Conservation (phyloP, 768 basidiomycete genomes). For the Boletus rubropictus region DNA sequence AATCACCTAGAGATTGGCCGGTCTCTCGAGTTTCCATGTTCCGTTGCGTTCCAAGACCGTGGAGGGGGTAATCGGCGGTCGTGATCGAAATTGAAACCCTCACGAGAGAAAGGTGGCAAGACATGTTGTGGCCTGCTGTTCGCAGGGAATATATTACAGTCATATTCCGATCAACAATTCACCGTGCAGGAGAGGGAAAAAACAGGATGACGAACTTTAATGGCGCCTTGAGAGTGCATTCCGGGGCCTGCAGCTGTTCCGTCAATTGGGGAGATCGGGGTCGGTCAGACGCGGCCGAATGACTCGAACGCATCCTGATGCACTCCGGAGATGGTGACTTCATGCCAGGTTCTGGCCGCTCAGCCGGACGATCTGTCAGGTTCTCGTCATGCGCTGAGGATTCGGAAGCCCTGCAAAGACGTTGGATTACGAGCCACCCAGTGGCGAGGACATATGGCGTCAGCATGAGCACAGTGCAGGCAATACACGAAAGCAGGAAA, state of each 20-base stretch:
- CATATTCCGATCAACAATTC: conserved; percentile 24
- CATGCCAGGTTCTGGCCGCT: conserved; percentile 10
- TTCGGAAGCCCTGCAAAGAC: conserved; percentile 28
- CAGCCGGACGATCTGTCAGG: conserved; percentile 10
- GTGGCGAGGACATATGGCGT: conserved; percentile 28
- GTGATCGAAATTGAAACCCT: conserved; percentile 30
- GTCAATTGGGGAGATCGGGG: conserved; percentile 17
- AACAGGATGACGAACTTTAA: conserved; percentile 22
- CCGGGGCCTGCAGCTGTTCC: conserved; percentile 17
- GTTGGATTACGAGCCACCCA: conserved; percentile 17
- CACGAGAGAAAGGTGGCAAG: conserved; percentile 29
- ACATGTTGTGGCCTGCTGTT: conserved; percentile 32
- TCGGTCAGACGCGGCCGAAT: conserved; percentile 14
- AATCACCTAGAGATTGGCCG: conserved; percentile 25
- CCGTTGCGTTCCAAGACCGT: conserved; percentile 27
- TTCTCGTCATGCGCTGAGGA: conserved; percentile 23
- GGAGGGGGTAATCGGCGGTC: conserved; percentile 31
- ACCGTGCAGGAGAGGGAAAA: conserved; percentile 6
- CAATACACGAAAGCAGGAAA: conserved; percentile 21
- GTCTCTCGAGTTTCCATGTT: conserved; percentile 19
- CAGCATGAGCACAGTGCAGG: conserved; percentile 21
- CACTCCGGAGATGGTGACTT: conserved; percentile 21
- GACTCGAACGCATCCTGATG: conserved; percentile 18
- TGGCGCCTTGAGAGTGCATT: conserved; percentile 21
- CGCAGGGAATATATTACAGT: conserved; percentile 18